Evolutionary conservation across 2,329 filamentous ascomycete species (phyloP), one percentile per base, ranked within the genome.

Genomic region (Penicillium hordei): DNA sequence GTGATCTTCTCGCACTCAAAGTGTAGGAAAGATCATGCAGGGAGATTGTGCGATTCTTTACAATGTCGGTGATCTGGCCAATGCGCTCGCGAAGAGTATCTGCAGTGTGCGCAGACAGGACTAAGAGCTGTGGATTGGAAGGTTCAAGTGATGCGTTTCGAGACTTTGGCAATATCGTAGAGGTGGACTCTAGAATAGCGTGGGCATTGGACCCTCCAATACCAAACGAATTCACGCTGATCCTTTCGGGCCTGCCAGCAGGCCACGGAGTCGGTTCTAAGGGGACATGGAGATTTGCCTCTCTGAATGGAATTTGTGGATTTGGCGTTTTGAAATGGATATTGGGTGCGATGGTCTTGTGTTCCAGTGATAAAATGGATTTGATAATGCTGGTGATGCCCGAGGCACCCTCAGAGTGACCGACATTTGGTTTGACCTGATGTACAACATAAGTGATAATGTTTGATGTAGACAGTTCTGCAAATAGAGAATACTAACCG

Each of bases 181-280:
- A 43, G 33, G 54, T 48, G 15, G 58, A 64, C 31, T 66, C 64
- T 12, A 56, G 21, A 53, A 49, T 49, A 44, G 63, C 67, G 53
- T 68, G 67, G 15, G 63, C 65, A 52, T 69, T 69, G 1, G 65
- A 59, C 7, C 67, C 67, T 4, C 66, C 57, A 60, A 72, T 71
- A 1, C 73, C 73, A 51, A 75, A 75, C 0, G 60, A 67, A 52
- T 73, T 76, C 21, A 76, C 61, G 38, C 69, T 72, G 9, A 69
- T 63, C 42, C 72, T 61, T 31, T 68, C 60, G 3, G 49, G 51
- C 36, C 63, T 59, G 34, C 54, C 42, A 27, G 44, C 45, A 4
- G 72, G 70, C 70, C 72, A 74, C 8, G 61, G 60, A 17, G 50
- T 63, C 1, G 60, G 56, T 9, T 61, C 52, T 10, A 58, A 7